These are phyloP conservation scores for Penium margaritaceum DNA, from an alignment of 139 green algal species.

Conservation along the genomic window DNA sequence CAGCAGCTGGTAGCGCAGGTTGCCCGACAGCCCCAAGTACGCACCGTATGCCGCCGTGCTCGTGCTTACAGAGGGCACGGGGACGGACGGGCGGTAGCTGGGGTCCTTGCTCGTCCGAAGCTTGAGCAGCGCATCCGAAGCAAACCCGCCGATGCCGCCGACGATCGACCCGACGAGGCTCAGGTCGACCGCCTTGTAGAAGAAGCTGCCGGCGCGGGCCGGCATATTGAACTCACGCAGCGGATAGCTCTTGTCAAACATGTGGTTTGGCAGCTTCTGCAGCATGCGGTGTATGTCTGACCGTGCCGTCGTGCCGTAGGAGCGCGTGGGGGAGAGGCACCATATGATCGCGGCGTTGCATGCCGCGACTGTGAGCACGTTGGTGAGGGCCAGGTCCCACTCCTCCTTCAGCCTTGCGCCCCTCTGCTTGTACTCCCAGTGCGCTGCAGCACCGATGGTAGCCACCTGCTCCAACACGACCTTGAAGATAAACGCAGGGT, in stretches of 20 bases:
- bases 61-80: conserved; percentile 58
- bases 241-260: conserved; percentile 72
- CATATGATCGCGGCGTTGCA: conserved; percentile 79
- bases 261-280: conserved; percentile 64
- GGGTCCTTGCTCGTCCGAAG: conserved; percentile 59
- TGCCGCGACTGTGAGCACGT: conserved; percentile 68
- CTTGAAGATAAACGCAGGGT: conserved; percentile 91
- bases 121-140: background rate
- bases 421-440: conserved; percentile 68
- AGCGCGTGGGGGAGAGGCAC: conserved; percentile 72
- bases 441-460: conserved; percentile 58
- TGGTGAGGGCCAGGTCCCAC: conserved; percentile 79
- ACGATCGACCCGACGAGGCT: conserved; percentile 66
- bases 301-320: conserved; percentile 62
- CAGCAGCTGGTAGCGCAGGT: conserved; percentile 83
- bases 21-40: conserved; percentile 72
- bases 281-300: conserved; percentile 76
- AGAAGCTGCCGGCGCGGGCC: conserved; percentile 60
- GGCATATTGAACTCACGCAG: conserved; percentile 65
- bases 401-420: conserved; percentile 67
- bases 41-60: conserved; percentile 64
- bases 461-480: conserved; percentile 76
- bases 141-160: conserved; percentile 47
- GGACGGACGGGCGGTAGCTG: conserved; percentile 62
- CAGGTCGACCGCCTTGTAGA: conserved; percentile 76